Base-by-base conservation (phyloP, 352 stramenopile species). In the Thalassiosira hispida region DNA sequence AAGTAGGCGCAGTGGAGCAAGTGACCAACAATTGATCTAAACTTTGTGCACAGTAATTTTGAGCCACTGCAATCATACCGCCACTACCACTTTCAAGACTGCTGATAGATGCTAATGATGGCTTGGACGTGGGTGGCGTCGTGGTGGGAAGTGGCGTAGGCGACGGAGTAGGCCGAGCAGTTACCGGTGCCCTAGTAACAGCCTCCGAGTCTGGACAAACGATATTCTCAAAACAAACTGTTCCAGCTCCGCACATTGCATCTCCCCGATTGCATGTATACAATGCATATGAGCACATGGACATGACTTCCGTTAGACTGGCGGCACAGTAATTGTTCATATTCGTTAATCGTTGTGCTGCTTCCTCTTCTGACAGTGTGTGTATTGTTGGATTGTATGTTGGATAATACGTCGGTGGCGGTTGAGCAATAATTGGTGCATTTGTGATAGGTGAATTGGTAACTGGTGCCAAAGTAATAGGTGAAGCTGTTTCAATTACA, bases 311-410 rank as follows among this genome's bases (percentile, higher is more conserved):
- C 6, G 59, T 44, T 47, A 70, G 23, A 25, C 22, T 66, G 22
- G 47, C 55, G 16, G 66, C 75, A 52, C 75, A 83, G 40, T 83
- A 83, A 47, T 57, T 79, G 31, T 83, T 83, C 14, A 46, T 35
- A 11, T 62, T 79, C 33, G 75, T 68, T 23, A 79, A 47, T 25
- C 75, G 49, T 31, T 79, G 52, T 49, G 61, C 51, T 23, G 79
- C 35, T 40, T 83, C 75, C 8, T 74, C 67, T 42, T 53, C 52
- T 35, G 62, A 68, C 1, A 78, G 35, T 40, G 60, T 61, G 16
- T 64, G 69, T 14, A 47, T 47, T 63, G 51, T 73, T 29, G 74
- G 66, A 49, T 49, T 62, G n/a, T 56, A n/a, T 25, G 63, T 76
- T 52, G 63, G 63, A 27, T 44, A 1, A 23, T 44, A 11, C 1